A percentile compares a stretch with the other conserved stretches of the same genome.
Conservation (phyloP, 305 asterid species). For the Andrographis paniculata region DNA sequence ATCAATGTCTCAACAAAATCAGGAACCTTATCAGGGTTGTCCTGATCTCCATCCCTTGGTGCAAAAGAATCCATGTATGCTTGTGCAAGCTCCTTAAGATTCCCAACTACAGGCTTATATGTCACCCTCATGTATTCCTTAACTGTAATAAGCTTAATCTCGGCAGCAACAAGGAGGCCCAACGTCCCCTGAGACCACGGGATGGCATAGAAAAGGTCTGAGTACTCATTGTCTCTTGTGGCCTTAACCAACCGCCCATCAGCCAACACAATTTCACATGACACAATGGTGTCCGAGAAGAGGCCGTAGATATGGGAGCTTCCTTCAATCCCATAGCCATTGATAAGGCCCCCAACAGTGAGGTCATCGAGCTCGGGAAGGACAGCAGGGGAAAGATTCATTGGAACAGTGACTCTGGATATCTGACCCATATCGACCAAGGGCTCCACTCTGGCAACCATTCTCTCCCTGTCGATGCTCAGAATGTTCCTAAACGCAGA, state of each 20-base stretch:
- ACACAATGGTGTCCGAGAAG: conserved; percentile 85
- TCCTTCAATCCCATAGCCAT: conserved; percentile 95
- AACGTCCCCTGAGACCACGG: conserved; percentile 98
- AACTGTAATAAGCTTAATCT: conserved; percentile 77
- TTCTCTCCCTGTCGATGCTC: conserved; percentile 59
- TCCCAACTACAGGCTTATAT: conserved; percentile 74
- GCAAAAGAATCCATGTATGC: conserved; percentile 75
- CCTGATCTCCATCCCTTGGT: conserved; percentile 84
- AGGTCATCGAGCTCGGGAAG: conserved; percentile 95
- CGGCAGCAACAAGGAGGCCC: conserved; percentile 87
- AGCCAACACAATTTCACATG: conserved; percentile 72
- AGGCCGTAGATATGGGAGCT: conserved; percentile 84
- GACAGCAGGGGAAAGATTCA: conserved; percentile 89
- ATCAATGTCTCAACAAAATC: conserved; percentile 87
- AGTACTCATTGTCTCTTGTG: conserved; percentile 75
- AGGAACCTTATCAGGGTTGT: conserved; percentile 75
- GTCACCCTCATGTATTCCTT: conserved; percentile 85
- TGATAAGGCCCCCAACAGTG: conserved; percentile 90
- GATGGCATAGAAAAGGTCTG: conserved; percentile 79
- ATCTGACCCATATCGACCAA: conserved; percentile 95
- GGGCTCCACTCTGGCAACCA: conserved; percentile 86
- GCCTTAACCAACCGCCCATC: conserved; percentile 80
- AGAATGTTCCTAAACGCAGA: conserved; percentile 75
- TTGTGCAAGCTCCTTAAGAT: conserved; percentile 69
- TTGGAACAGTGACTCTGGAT: conserved; percentile 66